Evolutionary conservation across 2,329 filamentous ascomycete genomes (phyloP), one percentile per base, ranked within the genome.

Genomic region (Aspergillus awamori): DNA sequence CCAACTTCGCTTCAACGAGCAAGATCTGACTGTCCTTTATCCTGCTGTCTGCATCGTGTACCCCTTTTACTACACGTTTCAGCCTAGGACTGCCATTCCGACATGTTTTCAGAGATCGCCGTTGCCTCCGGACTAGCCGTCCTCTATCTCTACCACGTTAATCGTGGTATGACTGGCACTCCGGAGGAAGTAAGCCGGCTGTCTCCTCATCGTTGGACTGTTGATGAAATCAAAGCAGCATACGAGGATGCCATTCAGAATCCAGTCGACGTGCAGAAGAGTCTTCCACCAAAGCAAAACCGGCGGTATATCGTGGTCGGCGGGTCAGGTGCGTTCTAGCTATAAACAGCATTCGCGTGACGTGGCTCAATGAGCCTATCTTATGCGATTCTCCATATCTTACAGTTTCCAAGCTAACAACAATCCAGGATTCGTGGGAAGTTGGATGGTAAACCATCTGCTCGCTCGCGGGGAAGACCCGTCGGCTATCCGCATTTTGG

Each of bases 401-500:
- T 6, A 15, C 11, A 36, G 33, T 36, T 36, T 13, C 5, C 4
- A 22, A 22, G 38, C 67, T 56, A 65, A 59, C 6, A 33, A 2
- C 0, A n/a, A 36, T 26, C 20, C 69, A 84, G 83, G 84, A 5
- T 79, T 86, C 33, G 82, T 87, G 2, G 85, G 84, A 3, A 80
- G 83, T 33, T 82, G 81, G 70, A 82, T 87, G 36, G 81, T 84
- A 10, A 73, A 81, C 8, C 82, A 85, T 62, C 80, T 87, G 8
- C 75, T 86, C 8, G 77, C 79, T 20, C 82, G 82, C 5, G 85
- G 85, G 10, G 82, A 84, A 49, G 73, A 78, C 3, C 79, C 83
- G 1, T 69, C 77, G 41, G 79, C 80, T 30, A 83, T 87, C 62
- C 83, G 85, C 10, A 80, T 86, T 57, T 62, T 86, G 51, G 85